Evolutionary conservation across 1,139 yeast species (phyloP), one percentile per base, ranked within the genome.

Genomic region (Suzukiozyma palmioleophila): DNA sequence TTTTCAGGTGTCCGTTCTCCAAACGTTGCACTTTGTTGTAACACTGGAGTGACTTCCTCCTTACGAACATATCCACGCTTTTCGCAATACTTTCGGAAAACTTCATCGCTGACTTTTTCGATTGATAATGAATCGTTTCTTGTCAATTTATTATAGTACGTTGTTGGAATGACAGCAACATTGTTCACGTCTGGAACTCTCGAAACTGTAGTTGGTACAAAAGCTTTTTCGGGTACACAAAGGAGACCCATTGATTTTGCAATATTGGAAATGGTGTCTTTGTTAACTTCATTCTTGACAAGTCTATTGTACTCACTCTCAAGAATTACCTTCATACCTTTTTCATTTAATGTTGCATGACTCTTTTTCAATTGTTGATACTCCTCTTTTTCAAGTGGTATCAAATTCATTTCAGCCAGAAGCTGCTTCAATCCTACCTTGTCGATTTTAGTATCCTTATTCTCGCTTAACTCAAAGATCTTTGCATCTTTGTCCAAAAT

Each of bases 141-240:
- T 14, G 77, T 58, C 45, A 82, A 59, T 53, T 78, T 79, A 47
- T 74, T 74, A 57, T 81, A 84, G 53, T 82, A 83, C 3, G 79
- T 70, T 8, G 74, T 64, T 11, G 90, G 89, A 29, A 84, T 54
- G 7, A 81, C 79, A 40, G 80, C 81, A 28, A 81, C 81, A 47
- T 77, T 76, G 10, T 64, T 61, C n/a, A 69, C 59, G 44, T 80
- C 85, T 2, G 84, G 79, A 8, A 59, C 60, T 50, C 75, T 70
- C 9, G 77, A 73, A 26, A 74, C 71, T 2, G 81, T 78, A 0
- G 86, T 81, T 2, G 85, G 78, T 44, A 83, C 62, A 49, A 75
- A 81, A 3, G 81, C 66, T 13, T 69, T 54, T 36, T 65, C 67
- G 3, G 89, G 85, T 35, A 82, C 68, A 38, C 78, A 66, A 47